A percentile compares a stretch with the other conserved stretches of the same genome.
phyloP scores from a whole-genome alignment of 2,329 filamentous ascomycete species.

The Ceratocystis colombiana region DNA sequence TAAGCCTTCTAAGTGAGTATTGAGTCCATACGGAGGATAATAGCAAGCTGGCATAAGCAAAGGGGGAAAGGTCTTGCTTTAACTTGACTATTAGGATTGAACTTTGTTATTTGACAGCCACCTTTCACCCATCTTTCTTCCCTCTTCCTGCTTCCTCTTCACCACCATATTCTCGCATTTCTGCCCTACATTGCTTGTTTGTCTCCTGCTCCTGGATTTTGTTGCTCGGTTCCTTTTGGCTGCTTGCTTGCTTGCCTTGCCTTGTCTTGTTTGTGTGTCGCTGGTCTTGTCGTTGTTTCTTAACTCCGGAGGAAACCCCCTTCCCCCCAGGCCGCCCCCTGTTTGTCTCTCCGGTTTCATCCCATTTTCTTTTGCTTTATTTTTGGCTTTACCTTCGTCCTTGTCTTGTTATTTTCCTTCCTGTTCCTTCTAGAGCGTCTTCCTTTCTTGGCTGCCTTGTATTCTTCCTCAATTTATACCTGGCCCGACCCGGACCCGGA shows the following conservation, averaged over 20 bases:
- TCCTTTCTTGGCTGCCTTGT: neutral
- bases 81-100: no score
- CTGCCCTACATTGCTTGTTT: neutral
- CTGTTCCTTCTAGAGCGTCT: neutral
- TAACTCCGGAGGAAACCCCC: neutral
- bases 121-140: no score
- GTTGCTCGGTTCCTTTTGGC: neutral
- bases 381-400: neutral
- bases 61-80: no score
- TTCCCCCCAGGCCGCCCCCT: neutral
- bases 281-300: neutral
- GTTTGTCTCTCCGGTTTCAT: neutral
- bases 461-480: conserved; percentile 4
- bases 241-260: neutral
- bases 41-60: no score
- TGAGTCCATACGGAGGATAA: no score
- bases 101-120: no score
- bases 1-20: no score
- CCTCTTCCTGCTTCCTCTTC: no score
- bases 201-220: neutral
- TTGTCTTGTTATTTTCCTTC: neutral
- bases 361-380: neutral
- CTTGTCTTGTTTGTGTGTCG: neutral
- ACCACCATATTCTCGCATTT: no score
- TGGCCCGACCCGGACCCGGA: neutral